Evolutionary conservation across 2,329 filamentous ascomycete genomes (phyloP).

Genomic region (Colletotrichum spaethianum): DNA sequence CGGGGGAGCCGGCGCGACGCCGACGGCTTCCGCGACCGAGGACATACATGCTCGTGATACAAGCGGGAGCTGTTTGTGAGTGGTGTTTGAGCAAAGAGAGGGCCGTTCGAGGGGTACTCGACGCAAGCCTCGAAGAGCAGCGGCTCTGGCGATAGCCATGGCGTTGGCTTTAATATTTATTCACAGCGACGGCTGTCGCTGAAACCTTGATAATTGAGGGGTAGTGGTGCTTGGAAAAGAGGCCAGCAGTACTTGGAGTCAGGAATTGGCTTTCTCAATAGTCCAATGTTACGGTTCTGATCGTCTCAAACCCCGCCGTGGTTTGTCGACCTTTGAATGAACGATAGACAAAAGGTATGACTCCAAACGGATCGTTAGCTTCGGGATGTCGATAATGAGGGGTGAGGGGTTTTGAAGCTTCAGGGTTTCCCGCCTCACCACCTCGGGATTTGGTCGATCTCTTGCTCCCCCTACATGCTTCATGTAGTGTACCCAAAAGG

Average conservation of each 20-base stretch:
- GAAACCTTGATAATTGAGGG: not conserved
- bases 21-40: slow-evolving; percentile 31
- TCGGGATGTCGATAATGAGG: not conserved
- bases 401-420: slow-evolving; percentile 39
- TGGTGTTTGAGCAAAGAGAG: not conserved
- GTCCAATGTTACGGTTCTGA: too few species aligned
- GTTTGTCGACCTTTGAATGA: not conserved
- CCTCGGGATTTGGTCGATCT: slow-evolving; percentile 26
- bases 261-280: not conserved
- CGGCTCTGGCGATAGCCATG: slow-evolving; percentile 13
- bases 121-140: slow-evolving; percentile 18
- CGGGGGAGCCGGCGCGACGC: slow-evolving; percentile 32
- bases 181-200: not conserved
- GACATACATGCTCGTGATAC: slow-evolving; percentile 29
- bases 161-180: slow-evolving; percentile 14
- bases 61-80: not conserved
- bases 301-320: not conserved
- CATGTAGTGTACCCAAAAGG: not conserved
- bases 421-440: slow-evolving; percentile 21
- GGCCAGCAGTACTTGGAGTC: not conserved
- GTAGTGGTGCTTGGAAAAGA: not conserved
- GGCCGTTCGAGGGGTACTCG: not conserved
- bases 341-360: not conserved
- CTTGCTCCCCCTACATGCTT: not conserved
- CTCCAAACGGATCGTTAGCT: not conserved